These are phyloP conservation scores for Echium plantagineum DNA, from an alignment of 257 asterid species.

Conservation along the genomic window DNA sequence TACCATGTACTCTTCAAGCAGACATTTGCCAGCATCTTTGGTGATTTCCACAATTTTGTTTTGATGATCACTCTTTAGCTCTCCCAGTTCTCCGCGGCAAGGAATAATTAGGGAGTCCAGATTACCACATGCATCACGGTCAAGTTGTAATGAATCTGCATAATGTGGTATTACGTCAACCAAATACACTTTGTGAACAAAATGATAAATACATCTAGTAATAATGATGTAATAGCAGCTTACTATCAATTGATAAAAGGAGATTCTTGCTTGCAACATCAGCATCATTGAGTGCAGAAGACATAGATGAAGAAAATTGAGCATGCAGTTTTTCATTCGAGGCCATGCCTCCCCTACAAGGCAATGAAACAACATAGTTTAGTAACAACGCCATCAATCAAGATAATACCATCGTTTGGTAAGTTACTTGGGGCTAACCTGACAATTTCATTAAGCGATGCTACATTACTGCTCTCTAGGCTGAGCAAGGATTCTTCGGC, in stretches of 20 bases:
- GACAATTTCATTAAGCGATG: conserved; percentile 56
- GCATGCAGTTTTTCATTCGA: conserved; percentile 53
- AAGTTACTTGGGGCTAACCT: conserved; percentile 31
- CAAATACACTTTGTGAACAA: background rate
- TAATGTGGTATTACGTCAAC: background rate
- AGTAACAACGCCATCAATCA: background rate
- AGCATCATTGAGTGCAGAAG: conserved; percentile 61
- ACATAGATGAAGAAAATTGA: conserved; percentile 61
- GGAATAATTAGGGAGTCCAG: conserved; percentile 76
- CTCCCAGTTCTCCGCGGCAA: conserved; percentile 74
- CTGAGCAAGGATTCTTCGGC: conserved; percentile 67
- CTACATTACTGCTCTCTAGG: conserved; percentile 63
- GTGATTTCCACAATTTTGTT: conserved; percentile 71
- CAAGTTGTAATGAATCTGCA: conserved; percentile 90
- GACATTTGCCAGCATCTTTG: conserved; percentile 82
- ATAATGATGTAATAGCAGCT: conserved; percentile 13
- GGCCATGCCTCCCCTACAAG: conserved; percentile 64
- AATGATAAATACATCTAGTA: background rate
- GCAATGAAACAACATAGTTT: conserved; percentile 3
- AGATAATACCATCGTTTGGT: background rate
- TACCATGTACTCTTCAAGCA: conserved; percentile 75
- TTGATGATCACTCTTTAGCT: conserved; percentile 63
- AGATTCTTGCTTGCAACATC: conserved; percentile 70
- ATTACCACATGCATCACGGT: conserved; percentile 69
- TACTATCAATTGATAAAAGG: conserved; percentile 75